Evolutionary conservation across 2,329 filamentous ascomycete genomes (phyloP).

Genomic region (Calonectria henricotiae): DNA sequence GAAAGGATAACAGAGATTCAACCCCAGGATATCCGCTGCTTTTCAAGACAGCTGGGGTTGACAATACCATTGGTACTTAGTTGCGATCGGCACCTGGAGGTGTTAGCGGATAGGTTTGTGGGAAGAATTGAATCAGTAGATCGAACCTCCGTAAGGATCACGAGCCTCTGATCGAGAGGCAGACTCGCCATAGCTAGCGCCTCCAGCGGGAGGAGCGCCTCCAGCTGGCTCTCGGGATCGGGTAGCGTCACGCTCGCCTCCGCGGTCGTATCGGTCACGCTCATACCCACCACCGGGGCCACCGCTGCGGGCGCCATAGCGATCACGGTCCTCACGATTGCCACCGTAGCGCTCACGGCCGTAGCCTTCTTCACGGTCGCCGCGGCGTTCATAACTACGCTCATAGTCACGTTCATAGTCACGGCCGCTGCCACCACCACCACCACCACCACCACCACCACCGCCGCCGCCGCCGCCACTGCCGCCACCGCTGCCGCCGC

Average conservation of each 20-base stretch:
- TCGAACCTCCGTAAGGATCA: constrained; percentile 64
- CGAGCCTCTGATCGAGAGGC: constrained; percentile 63
- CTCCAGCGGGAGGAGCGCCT: constrained; percentile 55
- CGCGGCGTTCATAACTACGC: constrained; percentile 70
- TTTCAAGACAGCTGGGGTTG: constrained; percentile 37
- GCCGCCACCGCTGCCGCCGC: constrained; percentile 2
- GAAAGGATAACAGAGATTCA: constrained; percentile 51
- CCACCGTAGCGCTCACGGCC: constrained; percentile 61
- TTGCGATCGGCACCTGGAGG: constrained; percentile 55
- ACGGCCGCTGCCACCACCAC: constrained; percentile 59
- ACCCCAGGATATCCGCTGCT: constrained; percentile 43
- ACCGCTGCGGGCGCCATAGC: constrained; percentile 59
- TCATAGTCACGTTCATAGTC: constrained; percentile 63
- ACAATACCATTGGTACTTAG: constrained; percentile 46
- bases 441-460: constrained; percentile 42
- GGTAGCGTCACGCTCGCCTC: constrained; percentile 60
- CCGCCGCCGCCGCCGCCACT: constrained; percentile 50
- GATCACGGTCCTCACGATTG: constrained; percentile 64
- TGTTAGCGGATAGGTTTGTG: constrained; percentile 52
- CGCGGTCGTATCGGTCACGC: constrained; percentile 67
- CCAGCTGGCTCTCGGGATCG: constrained; percentile 61
- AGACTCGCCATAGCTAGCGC: constrained; percentile 61
- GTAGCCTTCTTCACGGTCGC: constrained; percentile 59
- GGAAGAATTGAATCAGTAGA: constrained; percentile 39
- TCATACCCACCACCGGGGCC: constrained; percentile 65